Evolutionary conservation across 768 basidiomycete species (phyloP).

Genomic region (Amyloporia xantha): DNA sequence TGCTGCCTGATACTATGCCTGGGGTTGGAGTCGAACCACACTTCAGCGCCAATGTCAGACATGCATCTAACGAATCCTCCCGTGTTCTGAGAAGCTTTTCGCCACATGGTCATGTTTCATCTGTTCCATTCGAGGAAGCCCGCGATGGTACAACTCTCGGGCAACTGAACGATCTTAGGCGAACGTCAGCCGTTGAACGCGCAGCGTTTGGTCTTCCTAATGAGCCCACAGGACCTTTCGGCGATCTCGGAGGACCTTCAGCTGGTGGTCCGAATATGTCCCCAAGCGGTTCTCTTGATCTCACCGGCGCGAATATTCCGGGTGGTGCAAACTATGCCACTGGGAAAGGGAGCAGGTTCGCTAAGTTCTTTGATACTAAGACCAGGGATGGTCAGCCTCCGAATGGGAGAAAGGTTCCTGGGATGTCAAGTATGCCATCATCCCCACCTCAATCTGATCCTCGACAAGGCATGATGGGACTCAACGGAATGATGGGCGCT

Average conservation of each 20-base stretch:
- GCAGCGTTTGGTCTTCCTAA: slow-evolving; percentile 14
- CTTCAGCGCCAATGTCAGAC: slow-evolving; percentile 5
- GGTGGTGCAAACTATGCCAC: slow-evolving; percentile 40
- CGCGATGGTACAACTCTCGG: slow-evolving; percentile 14
- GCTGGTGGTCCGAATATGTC: slow-evolving; percentile 5
- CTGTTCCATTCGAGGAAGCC: slow-evolving; percentile 17
- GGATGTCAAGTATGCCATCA: slow-evolving; percentile 33
- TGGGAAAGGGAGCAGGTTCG: slow-evolving; percentile 76
- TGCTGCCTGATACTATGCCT: neutral
- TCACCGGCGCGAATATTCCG: slow-evolving; percentile 15
- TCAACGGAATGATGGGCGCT: slow-evolving; percentile 27
- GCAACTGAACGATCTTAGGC: slow-evolving; percentile 15
- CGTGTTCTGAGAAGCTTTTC: slow-evolving; percentile 19
- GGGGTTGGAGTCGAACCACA: neutral
- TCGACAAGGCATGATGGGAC: slow-evolving; percentile 37
- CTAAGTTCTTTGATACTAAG: slow-evolving; percentile 84
- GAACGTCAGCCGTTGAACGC: slow-evolving; percentile 14
- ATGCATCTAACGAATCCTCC: slow-evolving; percentile 16
- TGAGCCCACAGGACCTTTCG: slow-evolving; percentile 10
- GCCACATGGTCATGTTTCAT: slow-evolving; percentile 14
- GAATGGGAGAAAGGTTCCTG: slow-evolving; percentile 32
- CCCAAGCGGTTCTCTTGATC: slow-evolving; percentile 12
- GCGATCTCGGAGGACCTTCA: slow-evolving; percentile 13
- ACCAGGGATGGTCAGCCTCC: slow-evolving; percentile 28
- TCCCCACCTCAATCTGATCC: slow-evolving; percentile 41